Base-by-base conservation (phyloP, 2,329 filamentous ascomycete genomes). In the Penicillium janthinellum region DNA sequence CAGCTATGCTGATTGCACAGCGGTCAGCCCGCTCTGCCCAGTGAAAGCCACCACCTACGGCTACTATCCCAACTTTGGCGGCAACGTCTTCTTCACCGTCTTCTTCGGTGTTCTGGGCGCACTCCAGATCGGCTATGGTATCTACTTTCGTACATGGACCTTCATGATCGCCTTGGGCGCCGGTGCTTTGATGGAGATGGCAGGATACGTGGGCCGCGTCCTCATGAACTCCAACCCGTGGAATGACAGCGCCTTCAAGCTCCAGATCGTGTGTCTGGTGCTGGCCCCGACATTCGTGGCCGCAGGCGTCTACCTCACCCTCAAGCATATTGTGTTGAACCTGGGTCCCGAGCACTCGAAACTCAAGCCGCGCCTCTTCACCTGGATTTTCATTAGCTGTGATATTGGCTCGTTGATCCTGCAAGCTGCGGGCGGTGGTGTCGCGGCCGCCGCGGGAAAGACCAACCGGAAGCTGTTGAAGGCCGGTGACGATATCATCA, bases 371-470 rank as follows among this genome's bases (percentile, higher is more conserved):
- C 71, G 74, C 5, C 75, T 80, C 54, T 87, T 86, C 70, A 86
- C 85, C 11, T 81, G 81, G 71, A 80, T 87, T 60, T 88, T 88
- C 73, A 83, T 88, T 63, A 68, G 75, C n/a, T 85, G 82, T 66
- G 86, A 88, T 64, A 64, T 87, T 44, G 65, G 84, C 55, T 84
- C 82, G n/a, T 79, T 88, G n/a, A 63, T 84, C 12, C 73, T 87
- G 4, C 86, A 88, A 70, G 84, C 83, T 4, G 78, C 78, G 7
- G 85, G 85, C 12, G 85, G 86, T 58, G 85, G 81, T 52, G 76
- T 86, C 48, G 83, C 86, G 1, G 83, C 85, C 0, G 79, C 81
- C 0, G 82, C 82, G 7, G 73, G 73, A 1, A 74, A 79, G 14
- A 60, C 63, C 3, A 62, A 78, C 17, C 49, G 59, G 22, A 69